Conservation (phyloP, 2,329 filamentous ascomycete genomes). For the Iodosphaeria phyllophila region DNA sequence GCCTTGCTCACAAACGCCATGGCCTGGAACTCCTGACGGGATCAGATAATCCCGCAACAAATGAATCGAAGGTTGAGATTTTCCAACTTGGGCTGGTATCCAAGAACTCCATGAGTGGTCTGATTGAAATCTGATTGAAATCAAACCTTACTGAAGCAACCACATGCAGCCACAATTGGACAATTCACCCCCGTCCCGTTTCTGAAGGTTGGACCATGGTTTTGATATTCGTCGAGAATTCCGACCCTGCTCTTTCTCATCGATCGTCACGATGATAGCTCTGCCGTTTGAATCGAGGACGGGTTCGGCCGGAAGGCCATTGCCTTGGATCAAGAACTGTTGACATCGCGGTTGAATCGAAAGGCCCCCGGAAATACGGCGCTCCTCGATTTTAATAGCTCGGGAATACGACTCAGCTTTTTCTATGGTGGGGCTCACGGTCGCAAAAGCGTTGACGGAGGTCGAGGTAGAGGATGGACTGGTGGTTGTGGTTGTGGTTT, state of each 20-base stretch:
- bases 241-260: slow-evolving; percentile 16
- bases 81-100: too few relatives aligned
- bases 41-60: too few relatives aligned
- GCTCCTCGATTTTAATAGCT: slow-evolving; percentile 35
- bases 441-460: background rate
- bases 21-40: too few relatives aligned
- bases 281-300: slow-evolving; percentile 19
- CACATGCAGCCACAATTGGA: slow-evolving; percentile 35
- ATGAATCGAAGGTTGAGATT: too few relatives aligned
- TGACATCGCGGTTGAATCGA: slow-evolving; percentile 23
- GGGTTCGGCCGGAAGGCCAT: slow-evolving; percentile 17
- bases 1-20: too few relatives aligned
- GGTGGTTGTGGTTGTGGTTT: slow-evolving; percentile 1
- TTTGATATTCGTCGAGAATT: slow-evolving; percentile 5
- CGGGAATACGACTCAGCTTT: slow-evolving; percentile 23
- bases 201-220: slow-evolving; percentile 5
- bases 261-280: slow-evolving; percentile 22
- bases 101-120: too few relatives aligned
- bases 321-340: slow-evolving; percentile 24
- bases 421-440: slow-evolving; percentile 4
- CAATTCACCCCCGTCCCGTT: slow-evolving; percentile 15
- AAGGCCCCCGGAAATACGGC: slow-evolving; percentile 19
- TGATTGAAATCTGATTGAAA: too few relatives aligned
- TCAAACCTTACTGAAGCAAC: slow-evolving; percentile 26
- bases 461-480: slow-evolving; percentile 4